Conservation (phyloP, 2,329 filamentous ascomycete genomes). For the Rasamsonia emersonii region DNA sequence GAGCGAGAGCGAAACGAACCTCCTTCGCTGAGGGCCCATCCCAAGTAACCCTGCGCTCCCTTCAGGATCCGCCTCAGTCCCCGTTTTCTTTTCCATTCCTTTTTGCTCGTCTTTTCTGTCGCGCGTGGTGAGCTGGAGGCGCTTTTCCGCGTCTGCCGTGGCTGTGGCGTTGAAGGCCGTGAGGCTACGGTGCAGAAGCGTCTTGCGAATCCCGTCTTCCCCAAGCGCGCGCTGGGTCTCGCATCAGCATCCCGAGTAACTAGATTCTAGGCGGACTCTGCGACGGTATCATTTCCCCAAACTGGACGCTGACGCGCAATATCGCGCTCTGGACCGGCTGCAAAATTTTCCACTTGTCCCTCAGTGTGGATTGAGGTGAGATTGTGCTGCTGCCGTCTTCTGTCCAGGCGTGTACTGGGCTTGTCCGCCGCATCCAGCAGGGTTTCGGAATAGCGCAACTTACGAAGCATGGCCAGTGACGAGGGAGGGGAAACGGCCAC, state of each 20-base stretch:
- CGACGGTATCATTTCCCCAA: too few relatives aligned
- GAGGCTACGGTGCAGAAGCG: slow-evolving; percentile 10
- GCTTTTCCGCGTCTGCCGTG: slow-evolving; percentile 4
- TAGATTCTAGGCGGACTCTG: too few relatives aligned
- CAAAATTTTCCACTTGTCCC: too few relatives aligned
- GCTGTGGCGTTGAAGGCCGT: slow-evolving; percentile 8
- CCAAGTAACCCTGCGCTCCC: slow-evolving; percentile 4
- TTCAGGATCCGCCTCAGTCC: slow-evolving; percentile 4
- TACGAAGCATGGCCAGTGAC: slow-evolving; percentile 29
- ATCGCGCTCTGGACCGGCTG: too few relatives aligned
- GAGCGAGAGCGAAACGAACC: slow-evolving; percentile 8
- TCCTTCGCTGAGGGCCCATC: slow-evolving; percentile 7
- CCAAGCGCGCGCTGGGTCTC: slow-evolving; percentile 6
- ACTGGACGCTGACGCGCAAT: too few relatives aligned
- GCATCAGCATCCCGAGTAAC: slow-evolving; percentile 1
- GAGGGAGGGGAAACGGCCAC: slow-evolving; percentile 22
- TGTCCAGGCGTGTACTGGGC: slow-evolving; percentile 8
- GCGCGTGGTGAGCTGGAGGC: slow-evolving; percentile 2
- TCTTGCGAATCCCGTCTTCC: slow-evolving; percentile 6
- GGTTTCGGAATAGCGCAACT: slow-evolving; percentile 16
- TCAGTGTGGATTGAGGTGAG: neutral
- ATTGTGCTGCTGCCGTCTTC: slow-evolving; percentile 2
- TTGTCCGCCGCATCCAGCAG: slow-evolving; percentile 14
- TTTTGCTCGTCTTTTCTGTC: slow-evolving; percentile 1
- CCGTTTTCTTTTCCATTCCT: slow-evolving; percentile 1